phyloP scores from a whole-genome alignment of 768 basidiomycete genomes.

The Daedaleopsis sinensis region DNA sequence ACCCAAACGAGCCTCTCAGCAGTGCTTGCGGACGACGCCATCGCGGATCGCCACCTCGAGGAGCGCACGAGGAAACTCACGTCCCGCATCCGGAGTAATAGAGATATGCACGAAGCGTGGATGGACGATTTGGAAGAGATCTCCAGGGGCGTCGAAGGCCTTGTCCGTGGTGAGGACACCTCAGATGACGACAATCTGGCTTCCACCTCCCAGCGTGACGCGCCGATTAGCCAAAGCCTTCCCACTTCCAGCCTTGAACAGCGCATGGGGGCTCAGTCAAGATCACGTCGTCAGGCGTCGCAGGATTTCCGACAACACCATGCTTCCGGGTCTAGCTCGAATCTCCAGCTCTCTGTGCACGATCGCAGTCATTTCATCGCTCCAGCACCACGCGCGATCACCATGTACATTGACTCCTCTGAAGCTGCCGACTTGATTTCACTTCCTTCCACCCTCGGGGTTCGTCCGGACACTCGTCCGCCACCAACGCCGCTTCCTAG shows the following conservation, averaged over 20 bases:
- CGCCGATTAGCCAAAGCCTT: conserved; percentile 34
- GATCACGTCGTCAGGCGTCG: conserved; percentile 26
- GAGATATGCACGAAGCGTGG: conserved; percentile 57
- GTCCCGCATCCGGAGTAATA: conserved; percentile 49
- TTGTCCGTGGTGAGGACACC: conserved; percentile 40
- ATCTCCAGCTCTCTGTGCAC: conserved; percentile 55
- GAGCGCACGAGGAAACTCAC: conserved; percentile 55
- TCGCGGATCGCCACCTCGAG: conserved; percentile 49
- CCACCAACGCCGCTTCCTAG: conserved; percentile 23
- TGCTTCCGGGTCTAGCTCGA: conserved; percentile 42
- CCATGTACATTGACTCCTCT: conserved; percentile 68
- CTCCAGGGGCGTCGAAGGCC: conserved; percentile 58
- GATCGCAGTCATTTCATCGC: conserved; percentile 59
- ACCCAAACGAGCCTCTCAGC: conserved; percentile 61
- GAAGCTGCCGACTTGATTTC: conserved; percentile 54
- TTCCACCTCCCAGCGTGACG: conserved; percentile 1
- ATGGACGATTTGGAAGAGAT: conserved; percentile 71
- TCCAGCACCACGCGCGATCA: conserved; percentile 74
- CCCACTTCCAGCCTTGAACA: conserved; percentile 27
- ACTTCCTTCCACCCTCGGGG: conserved; percentile 73
- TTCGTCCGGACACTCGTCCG: conserved; percentile 40
- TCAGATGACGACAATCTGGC: conserved; percentile 4
- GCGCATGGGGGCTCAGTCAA: conserved; percentile 16
- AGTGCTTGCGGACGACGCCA: conserved; percentile 49
- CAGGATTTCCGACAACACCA: conserved; percentile 22